phyloP scores from a whole-genome alignment of 257 asterid genomes.

The Handroanthus guayacan region DNA sequence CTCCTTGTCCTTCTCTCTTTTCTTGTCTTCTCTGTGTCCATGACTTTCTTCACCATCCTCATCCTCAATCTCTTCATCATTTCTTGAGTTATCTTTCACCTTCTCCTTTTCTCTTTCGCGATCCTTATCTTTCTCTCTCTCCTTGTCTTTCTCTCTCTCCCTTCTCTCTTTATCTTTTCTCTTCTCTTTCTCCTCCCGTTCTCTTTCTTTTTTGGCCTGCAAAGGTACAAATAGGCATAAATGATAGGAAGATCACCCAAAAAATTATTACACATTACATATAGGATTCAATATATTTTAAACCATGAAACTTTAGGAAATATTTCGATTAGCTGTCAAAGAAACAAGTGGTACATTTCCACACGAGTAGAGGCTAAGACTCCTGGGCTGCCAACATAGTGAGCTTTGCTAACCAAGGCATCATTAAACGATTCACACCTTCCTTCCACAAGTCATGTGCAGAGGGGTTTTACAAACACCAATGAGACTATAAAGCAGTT shows the following conservation, averaged over 20 bases:
- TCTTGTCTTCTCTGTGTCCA: constrained; percentile 79
- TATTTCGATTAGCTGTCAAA: background rate
- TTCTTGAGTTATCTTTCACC: constrained; percentile 67
- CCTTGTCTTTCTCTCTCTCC: constrained; percentile 50
- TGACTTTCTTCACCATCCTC: constrained; percentile 56
- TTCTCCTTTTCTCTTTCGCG: constrained; percentile 75
- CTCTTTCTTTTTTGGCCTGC: constrained; percentile 90
- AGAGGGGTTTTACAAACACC: background rate
- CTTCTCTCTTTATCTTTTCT: constrained; percentile 64
- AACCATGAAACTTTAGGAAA: background rate
- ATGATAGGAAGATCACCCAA: constrained; percentile 10
- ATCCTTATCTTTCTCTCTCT: constrained; percentile 67
- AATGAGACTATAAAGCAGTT: background rate
- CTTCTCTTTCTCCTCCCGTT: constrained; percentile 85
- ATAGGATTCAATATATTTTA: background rate
- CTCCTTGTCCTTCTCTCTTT: constrained; percentile 81
- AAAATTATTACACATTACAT: background rate
- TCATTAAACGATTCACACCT: background rate
- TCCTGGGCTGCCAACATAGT: background rate
- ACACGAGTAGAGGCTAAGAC: background rate
- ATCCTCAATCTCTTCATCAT: constrained; percentile 73
- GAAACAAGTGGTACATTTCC: background rate
- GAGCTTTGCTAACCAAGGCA: background rate
- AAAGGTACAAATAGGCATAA: constrained; percentile 21
- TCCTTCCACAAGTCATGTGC: background rate